Base-by-base conservation (phyloP, 2,329 filamentous ascomycete species). In the Pseudogymnoascus sp. region DNA sequence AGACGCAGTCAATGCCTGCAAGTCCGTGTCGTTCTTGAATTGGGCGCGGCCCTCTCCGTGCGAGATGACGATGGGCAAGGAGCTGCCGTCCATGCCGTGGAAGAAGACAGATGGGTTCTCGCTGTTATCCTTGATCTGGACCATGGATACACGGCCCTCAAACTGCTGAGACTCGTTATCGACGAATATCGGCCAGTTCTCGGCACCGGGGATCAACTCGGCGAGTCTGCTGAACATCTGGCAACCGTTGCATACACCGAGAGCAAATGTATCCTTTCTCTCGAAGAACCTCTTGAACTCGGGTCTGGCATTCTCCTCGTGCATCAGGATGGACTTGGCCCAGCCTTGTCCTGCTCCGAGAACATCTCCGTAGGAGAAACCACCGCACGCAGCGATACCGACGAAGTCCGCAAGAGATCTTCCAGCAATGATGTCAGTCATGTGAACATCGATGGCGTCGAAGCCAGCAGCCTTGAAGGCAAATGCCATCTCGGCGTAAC, bases 161-260 rank as follows among this genome's bases (percentile, higher is more conserved):
- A 96, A 97, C 75, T 96, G 92, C 73, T 93, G 87, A 70, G 86
- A 90, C 58, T 81, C 77, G 74, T 97, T 97, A 63, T 88, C 81
- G 62, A 93, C 88, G 74, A 97, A 97, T 22, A 83, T 88, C 2
- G 91, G 92, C 91, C 92, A 97, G 68, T 82, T 76, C 65, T 83
- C 78, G 0, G 91, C 85, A n/a, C 91, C 92, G 0, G 91, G 92
- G 65, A 97, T 95, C 60, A 96, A 78, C 63, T 88, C 85, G 70
- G 90, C 90, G 39, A 95, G 78, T 58, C 91, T 85, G 5, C 88
- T 89, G 39, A 97, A 79, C 84, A 97, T 96, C 75, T 99, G 94
- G 72, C 94, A 97, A 58, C 94, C 94, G 73, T 99, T 99, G 81
- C 94, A 97, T 34, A 97, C 91, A 68, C 94, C 94, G 0, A 99